phyloP scores from a whole-genome alignment of 176 grass and related monocot genomes.

The Oryza brachyantha region DNA sequence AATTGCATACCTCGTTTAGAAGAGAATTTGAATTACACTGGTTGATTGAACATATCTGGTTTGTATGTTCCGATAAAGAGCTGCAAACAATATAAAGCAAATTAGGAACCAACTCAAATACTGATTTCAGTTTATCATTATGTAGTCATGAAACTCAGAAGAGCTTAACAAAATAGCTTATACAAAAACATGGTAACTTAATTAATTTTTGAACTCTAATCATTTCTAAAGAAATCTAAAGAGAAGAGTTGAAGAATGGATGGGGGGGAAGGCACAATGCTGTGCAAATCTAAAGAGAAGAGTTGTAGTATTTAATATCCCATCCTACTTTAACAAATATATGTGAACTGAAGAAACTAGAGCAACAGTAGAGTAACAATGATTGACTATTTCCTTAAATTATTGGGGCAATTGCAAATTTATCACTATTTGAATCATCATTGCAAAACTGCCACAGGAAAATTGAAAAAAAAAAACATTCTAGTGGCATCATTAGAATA shows the following conservation, averaged over 20 bases:
- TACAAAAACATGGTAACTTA: slow-evolving; percentile 19
- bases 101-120: slow-evolving; percentile 24
- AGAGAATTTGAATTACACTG: slow-evolving; percentile 90
- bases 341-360: background rate
- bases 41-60: slow-evolving; percentile 95
- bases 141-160: slow-evolving; percentile 28
- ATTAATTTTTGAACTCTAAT: background rate
- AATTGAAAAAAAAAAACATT: no score
- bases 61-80: slow-evolving; percentile 67
- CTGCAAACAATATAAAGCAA: slow-evolving; percentile 54
- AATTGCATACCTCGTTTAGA: slow-evolving; percentile 75
- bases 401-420: no score
- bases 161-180: slow-evolving; percentile 19
- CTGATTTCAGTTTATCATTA: slow-evolving; percentile 24
- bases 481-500: no score
- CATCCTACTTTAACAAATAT: background rate
- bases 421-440: no score
- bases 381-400: slow-evolving; percentile 6
- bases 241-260: background rate
- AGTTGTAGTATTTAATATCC: background rate
- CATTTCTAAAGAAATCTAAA: slow-evolving; percentile 6
- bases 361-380: background rate
- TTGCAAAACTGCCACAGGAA: no score
- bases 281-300: no score
- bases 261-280: background rate